phyloP scores from a whole-genome alignment of 1,139 yeast genomes.

The Sugiyamaella xylanicola region DNA sequence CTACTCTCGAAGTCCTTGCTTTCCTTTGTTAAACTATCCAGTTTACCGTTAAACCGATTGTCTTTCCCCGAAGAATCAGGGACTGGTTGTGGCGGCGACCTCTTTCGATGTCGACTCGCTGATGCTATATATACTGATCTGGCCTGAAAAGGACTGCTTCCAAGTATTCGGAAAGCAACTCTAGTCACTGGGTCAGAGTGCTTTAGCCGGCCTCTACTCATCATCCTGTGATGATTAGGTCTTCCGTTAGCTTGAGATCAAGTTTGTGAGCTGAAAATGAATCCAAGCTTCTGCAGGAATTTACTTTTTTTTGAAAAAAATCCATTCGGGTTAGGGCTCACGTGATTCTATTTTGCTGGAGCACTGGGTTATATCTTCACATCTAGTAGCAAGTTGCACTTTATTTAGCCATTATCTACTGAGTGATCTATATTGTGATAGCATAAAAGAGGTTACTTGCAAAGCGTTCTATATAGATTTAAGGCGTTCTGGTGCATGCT shows the following conservation, averaged over 20 bases:
- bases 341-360: too few species aligned
- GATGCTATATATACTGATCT: constrained; percentile 20
- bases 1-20: constrained; percentile 25
- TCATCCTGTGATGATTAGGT: not conserved
- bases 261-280: not conserved
- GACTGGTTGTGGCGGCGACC: constrained; percentile 4
- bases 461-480: too few species aligned
- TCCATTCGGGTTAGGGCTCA: constrained; percentile 16
- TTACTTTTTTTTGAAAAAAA: constrained; percentile 13
- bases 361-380: too few species aligned
- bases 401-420: too few species aligned
- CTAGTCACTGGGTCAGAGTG: not conserved
- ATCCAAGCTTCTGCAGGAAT: not conserved
- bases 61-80: not conserved
- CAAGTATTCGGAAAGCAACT: not conserved
- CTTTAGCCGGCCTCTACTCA: constrained; percentile 9
- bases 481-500: too few species aligned
- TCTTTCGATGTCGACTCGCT: constrained; percentile 3
- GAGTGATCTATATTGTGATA: too few species aligned
- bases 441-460: too few species aligned
- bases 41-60: not conserved
- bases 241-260: not conserved
- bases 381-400: too few species aligned
- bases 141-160: not conserved
- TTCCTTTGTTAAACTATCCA: constrained; percentile 2